These are phyloP conservation scores for Lentinus brumalis DNA, from an alignment of 768 basidiomycete species.

Conservation along the genomic window DNA sequence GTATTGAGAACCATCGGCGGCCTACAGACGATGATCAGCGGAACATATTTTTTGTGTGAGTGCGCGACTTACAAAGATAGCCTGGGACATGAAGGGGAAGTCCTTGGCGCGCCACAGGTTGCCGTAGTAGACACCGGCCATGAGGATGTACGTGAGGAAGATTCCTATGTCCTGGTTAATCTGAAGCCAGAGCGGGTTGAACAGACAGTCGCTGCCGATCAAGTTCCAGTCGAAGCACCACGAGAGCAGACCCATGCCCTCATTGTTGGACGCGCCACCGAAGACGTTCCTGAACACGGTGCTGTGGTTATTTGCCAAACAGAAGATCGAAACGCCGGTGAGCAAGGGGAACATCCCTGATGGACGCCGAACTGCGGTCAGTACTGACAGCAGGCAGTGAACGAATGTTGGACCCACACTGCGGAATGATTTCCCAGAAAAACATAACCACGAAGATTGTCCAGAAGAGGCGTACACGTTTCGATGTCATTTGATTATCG, in stretches of 20 bases:
- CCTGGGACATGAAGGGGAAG: conserved; percentile 55
- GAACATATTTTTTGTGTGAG: background rate
- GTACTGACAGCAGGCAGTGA: background rate
- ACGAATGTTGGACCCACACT: conserved; percentile 34
- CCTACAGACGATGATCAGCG: conserved; percentile 7
- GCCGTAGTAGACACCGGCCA: conserved; percentile 34
- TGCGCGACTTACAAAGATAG: conserved; percentile 27
- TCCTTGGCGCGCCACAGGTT: conserved; percentile 61
- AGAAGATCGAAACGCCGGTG: conserved; percentile 40
- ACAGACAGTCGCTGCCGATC: conserved; percentile 47
- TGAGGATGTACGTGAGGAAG: conserved; percentile 35
- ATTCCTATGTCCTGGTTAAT: conserved; percentile 30
- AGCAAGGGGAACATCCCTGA: conserved; percentile 40
- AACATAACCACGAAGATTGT: conserved; percentile 37
- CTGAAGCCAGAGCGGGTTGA: conserved; percentile 30
- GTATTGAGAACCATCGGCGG: conserved; percentile 30
- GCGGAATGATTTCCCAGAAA: conserved; percentile 41
- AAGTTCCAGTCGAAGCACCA: conserved; percentile 67
- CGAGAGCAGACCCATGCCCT: conserved; percentile 62
- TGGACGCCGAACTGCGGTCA: conserved; percentile 30
- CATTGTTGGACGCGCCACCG: conserved; percentile 47
- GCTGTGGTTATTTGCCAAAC: conserved; percentile 35
- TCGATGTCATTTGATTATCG: conserved; percentile 38
- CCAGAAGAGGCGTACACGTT: conserved; percentile 45
- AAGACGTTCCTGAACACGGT: conserved; percentile 29